These are phyloP conservation scores for Yamadazyma kanchanaburiensis DNA, from an alignment of 1,139 yeast genomes.

Conservation along the genomic window DNA sequence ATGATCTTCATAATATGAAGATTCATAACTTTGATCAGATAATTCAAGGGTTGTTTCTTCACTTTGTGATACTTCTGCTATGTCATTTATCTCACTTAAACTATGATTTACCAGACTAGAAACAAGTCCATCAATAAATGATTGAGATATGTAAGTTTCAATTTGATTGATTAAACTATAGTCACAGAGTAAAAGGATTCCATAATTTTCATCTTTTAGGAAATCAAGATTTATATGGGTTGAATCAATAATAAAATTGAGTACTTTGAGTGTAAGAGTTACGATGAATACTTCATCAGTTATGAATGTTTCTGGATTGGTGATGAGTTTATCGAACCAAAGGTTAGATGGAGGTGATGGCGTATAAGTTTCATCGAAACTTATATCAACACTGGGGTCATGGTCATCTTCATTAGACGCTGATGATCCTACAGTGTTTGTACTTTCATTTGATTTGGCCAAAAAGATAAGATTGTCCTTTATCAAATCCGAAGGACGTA, in stretches of 20 bases:
- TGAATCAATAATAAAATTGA: conserved; percentile 16
- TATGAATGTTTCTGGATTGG: conserved; percentile 9
- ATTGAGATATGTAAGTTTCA: conserved; percentile 22
- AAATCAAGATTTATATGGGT: conserved; percentile 20
- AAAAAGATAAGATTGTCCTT: conserved; percentile 33
- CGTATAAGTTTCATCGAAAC: no score
- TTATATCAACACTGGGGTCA: no score
- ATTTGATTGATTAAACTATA: conserved; percentile 24
- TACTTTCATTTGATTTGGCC: conserved; percentile 20
- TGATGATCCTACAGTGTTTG: conserved; percentile 3
- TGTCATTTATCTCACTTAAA: conserved; percentile 4
- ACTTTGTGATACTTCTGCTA: conserved; percentile 4
- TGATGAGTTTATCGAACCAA: conserved; percentile 5
- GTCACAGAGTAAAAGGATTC: conserved; percentile 28
- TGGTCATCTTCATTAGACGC: conserved; percentile 6
- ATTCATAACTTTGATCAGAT: conserved; percentile 9
- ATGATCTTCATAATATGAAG: neutral
- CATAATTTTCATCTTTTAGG: conserved; percentile 30
- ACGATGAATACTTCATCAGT: conserved; percentile 34
- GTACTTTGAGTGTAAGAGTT: conserved; percentile 22
- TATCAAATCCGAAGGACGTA: conserved; percentile 32
- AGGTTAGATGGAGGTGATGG: no score
- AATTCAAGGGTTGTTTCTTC: conserved; percentile 14
- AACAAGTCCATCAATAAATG: conserved; percentile 5
- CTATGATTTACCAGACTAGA: conserved; percentile 1